Evolutionary conservation across 2,329 filamentous ascomycete species (phyloP).

Genomic region (Escovopsis weberi): DNA sequence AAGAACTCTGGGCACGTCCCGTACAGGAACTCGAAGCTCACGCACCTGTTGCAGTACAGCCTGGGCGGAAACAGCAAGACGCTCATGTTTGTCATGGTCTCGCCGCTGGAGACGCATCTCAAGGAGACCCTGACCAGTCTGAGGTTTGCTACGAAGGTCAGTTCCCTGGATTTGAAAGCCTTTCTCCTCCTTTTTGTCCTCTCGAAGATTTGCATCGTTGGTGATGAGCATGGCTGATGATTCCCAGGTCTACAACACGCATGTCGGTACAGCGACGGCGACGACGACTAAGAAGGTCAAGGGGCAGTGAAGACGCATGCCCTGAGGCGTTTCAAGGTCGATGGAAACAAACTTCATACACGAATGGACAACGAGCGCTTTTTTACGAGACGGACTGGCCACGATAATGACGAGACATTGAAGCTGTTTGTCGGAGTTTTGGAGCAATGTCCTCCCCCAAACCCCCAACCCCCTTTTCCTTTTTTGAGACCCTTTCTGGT

Average conservation of each 20-base stretch:
- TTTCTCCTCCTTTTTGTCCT: too few relatives aligned
- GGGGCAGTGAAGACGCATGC: too few relatives aligned
- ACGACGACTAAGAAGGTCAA: constrained; percentile 23
- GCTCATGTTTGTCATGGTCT: constrained; percentile 98
- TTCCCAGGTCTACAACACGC: constrained; percentile 64
- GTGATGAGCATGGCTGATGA: background rate
- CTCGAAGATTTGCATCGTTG: too few relatives aligned
- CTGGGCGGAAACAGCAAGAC: constrained; percentile 93
- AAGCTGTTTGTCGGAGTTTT: too few relatives aligned
- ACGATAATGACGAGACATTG: too few relatives aligned
- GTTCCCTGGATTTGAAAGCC: constrained; percentile 13
- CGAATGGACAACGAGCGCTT: too few relatives aligned
- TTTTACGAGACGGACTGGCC: too few relatives aligned
- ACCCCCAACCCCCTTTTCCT: too few relatives aligned
- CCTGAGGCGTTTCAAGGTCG: too few relatives aligned
- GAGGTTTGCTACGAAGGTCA: constrained; percentile 85
- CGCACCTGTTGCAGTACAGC: constrained; percentile 87
- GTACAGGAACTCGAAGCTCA: constrained; percentile 93
- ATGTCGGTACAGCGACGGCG: constrained; percentile 78
- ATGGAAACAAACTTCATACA: too few relatives aligned
- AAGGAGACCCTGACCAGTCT: constrained; percentile 89
- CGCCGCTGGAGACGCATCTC: constrained; percentile 76
- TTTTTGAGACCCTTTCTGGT: too few relatives aligned
- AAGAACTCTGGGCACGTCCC: constrained; percentile 73
- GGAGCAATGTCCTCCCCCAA: too few relatives aligned